Evolutionary conservation across 805 yeast species (phyloP), one percentile per base, ranked within the genome.

Genomic region (Spathaspora passalidarum): DNA sequence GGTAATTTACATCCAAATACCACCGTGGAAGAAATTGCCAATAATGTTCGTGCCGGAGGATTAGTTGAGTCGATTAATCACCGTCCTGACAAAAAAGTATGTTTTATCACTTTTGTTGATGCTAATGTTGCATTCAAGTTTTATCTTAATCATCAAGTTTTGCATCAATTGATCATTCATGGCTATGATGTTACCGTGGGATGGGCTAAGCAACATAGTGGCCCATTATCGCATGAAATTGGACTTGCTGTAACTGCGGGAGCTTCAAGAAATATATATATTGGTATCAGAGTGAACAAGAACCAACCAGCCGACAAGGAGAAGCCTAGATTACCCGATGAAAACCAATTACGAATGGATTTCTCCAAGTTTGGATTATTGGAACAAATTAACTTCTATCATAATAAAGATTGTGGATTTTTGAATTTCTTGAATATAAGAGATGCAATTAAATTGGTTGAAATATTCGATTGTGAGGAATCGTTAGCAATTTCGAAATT

Each of bases 1-100:
- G 87, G 88, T 4, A 82, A 82, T 52, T 67, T 86, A 41, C 84
- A 82, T 49, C 78, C 82, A 7, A 72, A 76, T 42, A 80, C 89
- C 1, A 77, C 82, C 5, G 75, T 79, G 1, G 92, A 85, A 59
- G 91, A 86, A 55, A 76, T 86, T 39, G 86, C 91, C 54, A 86
- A 86, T 57, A 80, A 79, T 38, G 82, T 86, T 22, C 73, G 91
- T 54, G 92, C 75, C 9, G 77, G 92, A 36, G 95, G 95, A n/a
- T 65, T 81, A 16, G 69, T 86, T 36, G 90, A 86, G 57, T 62
- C 67, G 8, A 73, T 86, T 40, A 81, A 76, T 48, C 64, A 67
- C 45, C 66, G 78, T 44, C 75, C 76, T 3, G 78, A 75, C 4
- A 80, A 76, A 55, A 76, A 72, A 42, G 76, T 81, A 42, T 85